A percentile compares a stretch with the other conserved stretches of the same genome.
phyloP scores from a whole-genome alignment of 495 filamentous ascomycete genomes.

The Sordaria brevicollis region DNA sequence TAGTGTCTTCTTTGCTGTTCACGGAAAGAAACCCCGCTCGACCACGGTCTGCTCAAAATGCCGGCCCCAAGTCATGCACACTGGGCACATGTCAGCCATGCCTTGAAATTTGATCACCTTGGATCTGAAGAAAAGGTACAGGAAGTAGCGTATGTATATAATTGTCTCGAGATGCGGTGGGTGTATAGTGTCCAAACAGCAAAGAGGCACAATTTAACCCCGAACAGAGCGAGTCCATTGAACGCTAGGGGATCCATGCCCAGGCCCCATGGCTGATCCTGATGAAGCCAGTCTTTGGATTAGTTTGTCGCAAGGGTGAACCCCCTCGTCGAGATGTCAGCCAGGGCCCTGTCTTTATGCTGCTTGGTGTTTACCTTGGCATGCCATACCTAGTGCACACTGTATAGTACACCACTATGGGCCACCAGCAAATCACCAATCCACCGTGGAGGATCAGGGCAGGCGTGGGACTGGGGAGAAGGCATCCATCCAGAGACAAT shows the following conservation, averaged over 20 bases:
- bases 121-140: background rate
- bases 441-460: background rate
- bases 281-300: constrained; percentile 6
- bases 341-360: constrained; percentile 5
- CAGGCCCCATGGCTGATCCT: constrained; percentile 7
- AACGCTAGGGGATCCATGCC: background rate
- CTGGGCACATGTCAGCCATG: background rate
- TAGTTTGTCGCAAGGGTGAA: constrained; percentile 10
- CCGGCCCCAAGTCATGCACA: background rate
- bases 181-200: background rate
- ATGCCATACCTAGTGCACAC: background rate
- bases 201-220: background rate
- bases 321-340: constrained; percentile 6
- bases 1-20: background rate
- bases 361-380: background rate
- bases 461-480: background rate
- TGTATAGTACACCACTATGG: background rate
- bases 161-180: background rate
- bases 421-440: background rate
- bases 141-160: background rate
- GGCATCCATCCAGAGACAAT: background rate
- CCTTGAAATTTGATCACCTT: background rate
- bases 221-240: background rate
- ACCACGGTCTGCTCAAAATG: background rate
- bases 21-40: background rate